phyloP scores from a whole-genome alignment of 257 asterid species.

The Eustoma russellianum region DNA sequence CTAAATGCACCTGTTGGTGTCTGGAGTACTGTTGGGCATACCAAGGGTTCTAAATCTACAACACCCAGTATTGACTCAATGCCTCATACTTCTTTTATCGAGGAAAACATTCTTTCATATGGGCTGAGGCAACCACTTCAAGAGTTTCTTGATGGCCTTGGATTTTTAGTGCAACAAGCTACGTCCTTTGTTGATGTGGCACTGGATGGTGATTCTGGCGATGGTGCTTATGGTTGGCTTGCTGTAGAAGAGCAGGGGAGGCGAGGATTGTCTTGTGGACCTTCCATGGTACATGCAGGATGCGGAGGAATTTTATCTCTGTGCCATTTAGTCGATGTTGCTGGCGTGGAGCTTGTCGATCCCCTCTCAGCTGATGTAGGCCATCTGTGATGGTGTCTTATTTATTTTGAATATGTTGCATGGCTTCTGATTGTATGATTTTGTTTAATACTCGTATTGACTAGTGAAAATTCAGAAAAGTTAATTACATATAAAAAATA shows the following conservation, averaged over 20 bases:
- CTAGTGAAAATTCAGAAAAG: too few species aligned
- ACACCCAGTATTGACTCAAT: constrained; percentile 61
- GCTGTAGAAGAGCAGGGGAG: constrained; percentile 96
- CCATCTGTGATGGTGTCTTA: constrained; percentile 3
- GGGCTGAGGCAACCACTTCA: constrained; percentile 92
- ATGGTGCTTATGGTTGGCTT: constrained; percentile 98
- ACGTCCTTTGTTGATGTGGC: constrained; percentile 95
- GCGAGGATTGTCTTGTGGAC: constrained; percentile 98
- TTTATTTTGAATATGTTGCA: too few species aligned
- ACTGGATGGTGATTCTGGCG: constrained; percentile 90
- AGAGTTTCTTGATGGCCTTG: constrained; percentile 94
- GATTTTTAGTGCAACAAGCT: constrained; percentile 95
- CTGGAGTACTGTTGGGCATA: constrained; percentile 83
- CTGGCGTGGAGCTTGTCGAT: constrained; percentile 95
- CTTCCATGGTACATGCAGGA: constrained; percentile 98
- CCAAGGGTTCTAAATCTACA: constrained; percentile 58
- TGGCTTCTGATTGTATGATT: too few species aligned
- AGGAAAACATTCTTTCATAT: constrained; percentile 86
- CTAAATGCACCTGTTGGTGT: constrained; percentile 89
- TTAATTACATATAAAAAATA: too few species aligned
- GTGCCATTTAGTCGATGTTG: constrained; percentile 86
- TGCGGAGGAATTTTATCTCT: constrained; percentile 98
- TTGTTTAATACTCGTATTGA: too few species aligned
- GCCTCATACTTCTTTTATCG: constrained; percentile 71
- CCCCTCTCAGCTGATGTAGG: constrained; percentile 92